These are phyloP conservation scores for Biscutella laevigata DNA, from an alignment of 441 rosid species.

Conservation along the genomic window DNA sequence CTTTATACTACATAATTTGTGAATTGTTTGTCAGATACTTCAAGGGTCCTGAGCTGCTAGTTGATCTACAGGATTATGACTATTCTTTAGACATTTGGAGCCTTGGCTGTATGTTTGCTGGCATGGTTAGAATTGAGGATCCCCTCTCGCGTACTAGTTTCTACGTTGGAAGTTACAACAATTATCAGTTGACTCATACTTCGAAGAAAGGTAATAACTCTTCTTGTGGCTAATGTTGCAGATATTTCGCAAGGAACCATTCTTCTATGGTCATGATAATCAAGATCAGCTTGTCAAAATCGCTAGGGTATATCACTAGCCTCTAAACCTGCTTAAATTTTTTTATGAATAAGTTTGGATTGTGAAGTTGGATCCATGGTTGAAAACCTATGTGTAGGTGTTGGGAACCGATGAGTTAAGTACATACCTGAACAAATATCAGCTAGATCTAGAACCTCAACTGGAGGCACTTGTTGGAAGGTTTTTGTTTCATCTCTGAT, in stretches of 20 bases:
- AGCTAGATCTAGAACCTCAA: constrained; percentile 79
- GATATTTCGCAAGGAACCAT: constrained; percentile 85
- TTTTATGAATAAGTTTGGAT: neutral
- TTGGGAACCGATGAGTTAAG: constrained; percentile 83
- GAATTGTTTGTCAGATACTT: constrained; percentile 46
- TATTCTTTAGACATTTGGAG: constrained; percentile 95
- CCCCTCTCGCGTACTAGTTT: neutral
- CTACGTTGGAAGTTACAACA: neutral
- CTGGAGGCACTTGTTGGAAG: constrained; percentile 82
- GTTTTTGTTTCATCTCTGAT: constrained; percentile 25
- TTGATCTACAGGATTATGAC: constrained; percentile 84
- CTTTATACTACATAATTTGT: neutral
- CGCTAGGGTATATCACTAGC: constrained; percentile 51
- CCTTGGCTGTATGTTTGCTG: constrained; percentile 93
- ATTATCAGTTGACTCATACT: neutral
- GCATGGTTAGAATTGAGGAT: constrained; percentile 59
- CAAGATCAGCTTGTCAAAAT: constrained; percentile 93
- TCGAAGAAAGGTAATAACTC: neutral
- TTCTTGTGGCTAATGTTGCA: constrained; percentile 10
- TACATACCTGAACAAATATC: constrained; percentile 74
- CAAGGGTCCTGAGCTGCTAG: constrained; percentile 84
- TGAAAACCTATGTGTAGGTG: constrained; percentile 30
- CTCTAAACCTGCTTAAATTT: neutral
- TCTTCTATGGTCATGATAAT: constrained; percentile 92
- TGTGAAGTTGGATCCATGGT: neutral